phyloP scores from a whole-genome alignment of 352 stramenopile species.

The Pythium scleroteichum region DNA sequence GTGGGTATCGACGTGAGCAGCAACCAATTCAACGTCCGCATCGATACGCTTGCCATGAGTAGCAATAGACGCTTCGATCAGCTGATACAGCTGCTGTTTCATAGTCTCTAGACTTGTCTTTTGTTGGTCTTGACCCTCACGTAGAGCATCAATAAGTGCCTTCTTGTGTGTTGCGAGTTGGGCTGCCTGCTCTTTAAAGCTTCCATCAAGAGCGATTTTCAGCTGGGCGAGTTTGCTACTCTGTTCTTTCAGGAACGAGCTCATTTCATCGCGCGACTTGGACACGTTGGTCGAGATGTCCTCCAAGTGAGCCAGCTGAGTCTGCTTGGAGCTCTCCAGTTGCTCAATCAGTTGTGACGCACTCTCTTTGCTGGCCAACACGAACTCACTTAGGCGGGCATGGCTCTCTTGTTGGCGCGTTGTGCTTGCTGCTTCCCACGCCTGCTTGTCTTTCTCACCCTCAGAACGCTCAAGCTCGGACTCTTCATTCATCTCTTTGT shows the following conservation, averaged over 20 bases:
- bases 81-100: conserved; percentile 28
- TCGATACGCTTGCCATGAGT: conserved; percentile 24
- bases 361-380: conserved; percentile 24
- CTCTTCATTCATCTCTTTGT: conserved; percentile 12
- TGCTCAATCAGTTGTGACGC: conserved; percentile 17
- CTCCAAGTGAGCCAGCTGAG: conserved; percentile 19
- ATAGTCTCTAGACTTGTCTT: conserved; percentile 23
- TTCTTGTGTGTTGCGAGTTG: conserved; percentile 28
- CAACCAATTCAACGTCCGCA: conserved; percentile 26
- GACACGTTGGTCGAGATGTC: conserved; percentile 26
- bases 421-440: background rate
- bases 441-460: conserved; percentile 10
- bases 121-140: conserved; percentile 28
- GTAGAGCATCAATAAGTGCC: conserved; percentile 24
- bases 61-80: conserved; percentile 29
- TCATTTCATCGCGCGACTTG: conserved; percentile 31
- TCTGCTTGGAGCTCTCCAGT: conserved; percentile 15
- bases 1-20: conserved; percentile 22
- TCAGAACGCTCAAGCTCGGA: conserved; percentile 8
- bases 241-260: conserved; percentile 31
- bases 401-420: conserved; percentile 18
- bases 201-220: conserved; percentile 21
- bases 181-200: conserved; percentile 24
- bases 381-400: conserved; percentile 22
- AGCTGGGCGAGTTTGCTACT: conserved; percentile 25